Evolutionary conservation across 176 grass and related monocot genomes (phyloP).

Genomic region (Luzula sylvatica): DNA sequence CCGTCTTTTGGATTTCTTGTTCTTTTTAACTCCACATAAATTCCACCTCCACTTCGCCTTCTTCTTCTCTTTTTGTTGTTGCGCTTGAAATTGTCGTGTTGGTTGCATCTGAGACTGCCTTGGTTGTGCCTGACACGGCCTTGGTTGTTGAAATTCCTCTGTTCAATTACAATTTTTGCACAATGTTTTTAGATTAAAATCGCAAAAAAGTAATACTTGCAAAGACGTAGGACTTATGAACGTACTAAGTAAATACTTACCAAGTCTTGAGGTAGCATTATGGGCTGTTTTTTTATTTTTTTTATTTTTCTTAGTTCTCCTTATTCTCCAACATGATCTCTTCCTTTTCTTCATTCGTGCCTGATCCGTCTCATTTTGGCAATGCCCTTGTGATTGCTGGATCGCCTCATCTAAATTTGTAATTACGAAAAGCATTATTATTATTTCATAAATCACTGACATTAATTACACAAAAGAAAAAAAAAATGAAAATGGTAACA

Average conservation of each 20-base stretch:
- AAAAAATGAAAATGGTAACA: background rate
- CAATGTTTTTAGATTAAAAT: no score
- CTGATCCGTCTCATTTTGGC: no score
- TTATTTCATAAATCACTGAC: background rate
- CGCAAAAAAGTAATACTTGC: no score
- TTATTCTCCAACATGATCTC: background rate
- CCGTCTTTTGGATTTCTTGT: background rate
- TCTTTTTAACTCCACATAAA: background rate
- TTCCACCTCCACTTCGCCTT: background rate
- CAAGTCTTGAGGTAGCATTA: no score
- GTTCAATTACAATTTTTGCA: no score
- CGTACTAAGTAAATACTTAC: no score
- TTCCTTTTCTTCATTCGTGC: background rate
- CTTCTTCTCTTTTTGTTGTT: background rate
- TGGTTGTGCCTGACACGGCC: background rate
- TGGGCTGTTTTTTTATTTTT: background rate
- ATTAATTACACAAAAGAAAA: background rate
- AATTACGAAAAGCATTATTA: no score
- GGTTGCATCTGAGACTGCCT: background rate
- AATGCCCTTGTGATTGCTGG: no score
- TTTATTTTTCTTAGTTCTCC: background rate
- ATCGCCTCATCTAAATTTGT: no score
- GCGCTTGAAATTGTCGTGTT: background rate
- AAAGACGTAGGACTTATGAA: no score
- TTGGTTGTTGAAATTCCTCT: background rate